Evolutionary conservation across 2,329 filamentous ascomycete species (phyloP), one percentile per base, ranked within the genome.

Genomic region (Fusarium neocosmosporiellum): DNA sequence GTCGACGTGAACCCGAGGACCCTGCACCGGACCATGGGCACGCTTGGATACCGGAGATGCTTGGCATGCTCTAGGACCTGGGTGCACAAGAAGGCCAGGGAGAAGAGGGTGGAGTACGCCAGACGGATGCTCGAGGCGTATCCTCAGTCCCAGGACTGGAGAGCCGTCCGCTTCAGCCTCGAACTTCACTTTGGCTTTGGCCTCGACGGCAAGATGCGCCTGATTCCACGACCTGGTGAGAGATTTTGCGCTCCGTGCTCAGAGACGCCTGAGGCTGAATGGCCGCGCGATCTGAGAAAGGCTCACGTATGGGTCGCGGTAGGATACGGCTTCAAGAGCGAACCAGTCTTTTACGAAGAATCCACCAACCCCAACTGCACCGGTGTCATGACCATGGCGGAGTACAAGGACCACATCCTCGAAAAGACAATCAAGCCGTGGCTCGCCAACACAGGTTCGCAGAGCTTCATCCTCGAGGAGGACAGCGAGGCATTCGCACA

Each of bases 181-280:
- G 81, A 83, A 71, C 73, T 83, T 55, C 81, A 83, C 65, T 83
- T 83, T 70, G 81, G 80, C 3, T 82, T 83, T 66, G 81, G 81
- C 14, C 78, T 81, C 14, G 81, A 83, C 58, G 81, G 81, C 48
- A 78, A 75, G 65, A 78, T 83, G 76, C 78, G 81, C 4, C 67
- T 83, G 14, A 65, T 82, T 8, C 81, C 81, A 13, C 68, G 80
- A 31, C 63, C 79, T 13, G 81, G 81, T n/a, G 81, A 83, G 75
- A 75, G 72, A 43, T 73, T 77, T 43, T 83, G 81, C 34, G 70
- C 79, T 3, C 31, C 16, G 3, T 83, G 81, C 65, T 66, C 31
- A 13, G 57, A 71, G 7, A 60, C 62, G n/a, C 67, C 76, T 11
- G 78, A 78, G 16, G 70, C 72, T 11, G 72, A 69, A 18, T 81